Evolutionary conservation across 2,329 filamentous ascomycete genomes (phyloP), one percentile per base, ranked within the genome.

Genomic region (Alternaria gaisen): DNA sequence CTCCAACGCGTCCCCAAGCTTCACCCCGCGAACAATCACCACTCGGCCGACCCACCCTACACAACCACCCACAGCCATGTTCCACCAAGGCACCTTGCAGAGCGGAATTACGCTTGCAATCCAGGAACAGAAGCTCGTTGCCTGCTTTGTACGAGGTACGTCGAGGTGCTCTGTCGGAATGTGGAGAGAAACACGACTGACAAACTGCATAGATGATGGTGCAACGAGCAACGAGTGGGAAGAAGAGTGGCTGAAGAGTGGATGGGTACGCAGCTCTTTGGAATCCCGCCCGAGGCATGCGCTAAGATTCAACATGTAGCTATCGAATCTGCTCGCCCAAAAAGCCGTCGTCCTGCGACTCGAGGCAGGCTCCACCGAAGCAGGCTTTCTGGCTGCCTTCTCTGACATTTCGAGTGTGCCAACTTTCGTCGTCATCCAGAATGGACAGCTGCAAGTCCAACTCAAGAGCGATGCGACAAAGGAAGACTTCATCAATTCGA

Each of bases 391-490:
- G 14, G 86, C 89, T 10, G 91, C 92, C 46, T 91, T 97, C 71
- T 96, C 92, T 71, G 91, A 92, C 0, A 82, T 97, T n/a, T 86
- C 87, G 1, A 88, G 88, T 67, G 88, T 88, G n/a, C 94, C 94
- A 0, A 91, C 91, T 1, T 80, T 97, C 9, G 85, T 97, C 16
- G 83, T 96, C 20, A 94, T 97, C 69, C 88, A 89, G 86, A 91
- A 93, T 78, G 92, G 91, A 9, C 86, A 91, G 63, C 81, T 97
- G 14, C 89, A 90, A 72, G 90, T 94, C 76, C 93, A 94, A 75
- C 84, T 97, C 10, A 83, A 88, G 38, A 81, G 87, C 1, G 90
- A 89, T 9, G 84, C 86, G 9, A 79, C 82, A 14, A 89, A 87
- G 72, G 85, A 90, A 16, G 88, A 92, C 9, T 93, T 95, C 58